These are phyloP conservation scores for Plasmopara viticola DNA, from an alignment of 352 stramenopile genomes.

Conservation along the genomic window DNA sequence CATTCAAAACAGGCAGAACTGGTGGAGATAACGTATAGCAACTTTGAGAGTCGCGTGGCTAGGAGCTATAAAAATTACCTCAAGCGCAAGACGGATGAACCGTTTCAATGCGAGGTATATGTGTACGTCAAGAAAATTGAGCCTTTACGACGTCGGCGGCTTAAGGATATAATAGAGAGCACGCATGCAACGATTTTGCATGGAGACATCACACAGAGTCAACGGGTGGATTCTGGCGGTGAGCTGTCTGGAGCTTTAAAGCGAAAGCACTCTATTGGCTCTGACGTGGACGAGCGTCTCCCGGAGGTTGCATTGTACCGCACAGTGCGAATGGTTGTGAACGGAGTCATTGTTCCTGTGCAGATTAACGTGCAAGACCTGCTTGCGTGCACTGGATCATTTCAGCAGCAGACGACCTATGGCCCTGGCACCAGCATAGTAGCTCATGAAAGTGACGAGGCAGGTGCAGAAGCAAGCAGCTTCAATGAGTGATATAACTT, in stretches of 20 bases:
- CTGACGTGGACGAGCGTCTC: conserved; percentile 14
- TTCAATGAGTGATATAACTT: conserved; percentile 6
- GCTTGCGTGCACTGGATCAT: conserved; percentile 32
- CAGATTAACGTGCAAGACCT: conserved; percentile 69
- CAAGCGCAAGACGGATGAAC: conserved; percentile 48
- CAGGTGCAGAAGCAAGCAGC: not conserved
- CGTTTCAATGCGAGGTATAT: conserved; percentile 70
- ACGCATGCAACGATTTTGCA: conserved; percentile 1
- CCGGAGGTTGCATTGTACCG: conserved; percentile 38
- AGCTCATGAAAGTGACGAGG: conserved; percentile 1
- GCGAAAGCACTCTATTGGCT: conserved; percentile 18
- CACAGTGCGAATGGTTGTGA: conserved; percentile 66
- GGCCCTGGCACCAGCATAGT: not conserved
- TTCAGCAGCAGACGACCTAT: conserved; percentile 13
- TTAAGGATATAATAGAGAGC: conserved; percentile 8
- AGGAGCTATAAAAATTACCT: conserved; percentile 75
- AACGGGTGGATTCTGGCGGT: conserved; percentile 6
- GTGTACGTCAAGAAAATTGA: conserved; percentile 66
- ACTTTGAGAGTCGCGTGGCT: conserved; percentile 65
- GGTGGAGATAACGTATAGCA: conserved; percentile 50
- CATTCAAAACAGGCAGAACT: conserved; percentile 81
- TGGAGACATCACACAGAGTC: conserved; percentile 7
- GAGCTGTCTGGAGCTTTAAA: conserved; percentile 13
- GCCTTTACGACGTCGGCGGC: conserved; percentile 13
- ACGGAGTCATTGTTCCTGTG: conserved; percentile 57